phyloP scores from a whole-genome alignment of 108 stramenopile species.

The Nannochloropsis oceanica region DNA sequence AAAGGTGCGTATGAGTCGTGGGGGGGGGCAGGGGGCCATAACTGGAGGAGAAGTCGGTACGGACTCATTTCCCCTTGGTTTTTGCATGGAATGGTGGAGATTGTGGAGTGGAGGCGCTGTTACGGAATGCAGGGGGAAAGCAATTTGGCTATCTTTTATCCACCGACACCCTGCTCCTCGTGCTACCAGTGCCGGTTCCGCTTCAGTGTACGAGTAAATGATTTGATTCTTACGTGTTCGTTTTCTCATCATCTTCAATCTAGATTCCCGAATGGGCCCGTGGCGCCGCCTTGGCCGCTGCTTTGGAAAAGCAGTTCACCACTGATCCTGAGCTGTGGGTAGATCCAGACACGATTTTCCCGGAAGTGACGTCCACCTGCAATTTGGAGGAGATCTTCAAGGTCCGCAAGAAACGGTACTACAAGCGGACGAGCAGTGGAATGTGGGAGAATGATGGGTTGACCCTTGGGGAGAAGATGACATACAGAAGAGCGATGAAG shows the following conservation, averaged over 20 bases:
- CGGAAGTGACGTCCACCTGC: conserved; percentile 4
- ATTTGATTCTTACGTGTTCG: too few species aligned
- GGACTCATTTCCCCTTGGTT: too few species aligned
- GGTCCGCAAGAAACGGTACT: not conserved
- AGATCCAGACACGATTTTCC: conserved; percentile 29
- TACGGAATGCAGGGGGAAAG: too few species aligned
- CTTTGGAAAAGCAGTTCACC: conserved; percentile 36
- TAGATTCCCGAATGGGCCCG: conserved; percentile 38
- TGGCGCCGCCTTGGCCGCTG: conserved; percentile 21
- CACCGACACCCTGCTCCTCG: too few species aligned
- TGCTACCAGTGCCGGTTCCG: too few species aligned
- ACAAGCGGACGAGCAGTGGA: not conserved
- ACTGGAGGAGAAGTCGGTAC: too few species aligned
- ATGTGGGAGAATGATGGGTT: not conserved
- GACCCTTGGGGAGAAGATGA: not conserved
- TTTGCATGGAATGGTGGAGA: too few species aligned
- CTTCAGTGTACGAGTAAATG: too few species aligned
- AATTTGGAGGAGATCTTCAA: conserved; percentile 16
- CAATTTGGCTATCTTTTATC: too few species aligned
- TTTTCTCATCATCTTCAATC: too few species aligned
- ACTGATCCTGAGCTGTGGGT: not conserved
- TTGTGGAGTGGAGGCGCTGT: too few species aligned
- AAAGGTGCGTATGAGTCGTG: not conserved
- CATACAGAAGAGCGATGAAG: not conserved
- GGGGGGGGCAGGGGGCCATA: not conserved